Base-by-base conservation (phyloP, 257 asterid species). In the Solanum pennellii region DNA sequence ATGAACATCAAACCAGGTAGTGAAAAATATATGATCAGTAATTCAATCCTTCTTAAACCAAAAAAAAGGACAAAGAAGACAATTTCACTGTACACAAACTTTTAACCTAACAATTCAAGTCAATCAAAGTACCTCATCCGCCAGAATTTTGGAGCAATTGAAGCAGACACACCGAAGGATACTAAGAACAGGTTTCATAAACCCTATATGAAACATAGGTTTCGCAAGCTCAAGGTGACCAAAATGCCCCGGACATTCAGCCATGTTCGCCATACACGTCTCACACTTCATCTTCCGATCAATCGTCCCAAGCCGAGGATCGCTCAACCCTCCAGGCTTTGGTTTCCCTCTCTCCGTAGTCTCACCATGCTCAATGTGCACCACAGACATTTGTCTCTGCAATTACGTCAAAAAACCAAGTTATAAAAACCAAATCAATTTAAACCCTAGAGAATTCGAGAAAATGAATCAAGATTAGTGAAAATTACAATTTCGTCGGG, bases 361-460 rank as follows among this genome's bases (percentile, higher is more conserved):
- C 93, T 97, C 99, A 27, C 98, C 89, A 88, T 97, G 99, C 92
- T 97, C 99, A 73, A 97, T 97, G 83, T 97, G 99, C 88, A 96
- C 95, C 49, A 97, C 99, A 5, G 99, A 97, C 98, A 96, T 96
- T 95, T 97, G 99, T 88, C 99, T 89, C 99, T 97, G 92, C 93
- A 92, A 80, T 29, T 47, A 47, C 66, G 11, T 74, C 66, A 83
- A 37, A 41, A 7, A 69, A 56, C 65, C 1, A 68, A 45, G 83
- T 37, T 44, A 87, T 42, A 86, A 77, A 21, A 66, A 1, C 65
- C 15, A 80, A 80, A 80, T 47, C 85, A 79, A 79, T 47, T 27
- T 79, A 88, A 89, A 80, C 60, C 86, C 85, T 73, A 71, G 79
- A 86, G 4, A 76, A 47, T 42, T 39, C n/a, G 23, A 9, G 75